These are phyloP conservation scores for Venturia pyrina DNA, from an alignment of 2,329 filamentous ascomycete species.

Conservation along the genomic window DNA sequence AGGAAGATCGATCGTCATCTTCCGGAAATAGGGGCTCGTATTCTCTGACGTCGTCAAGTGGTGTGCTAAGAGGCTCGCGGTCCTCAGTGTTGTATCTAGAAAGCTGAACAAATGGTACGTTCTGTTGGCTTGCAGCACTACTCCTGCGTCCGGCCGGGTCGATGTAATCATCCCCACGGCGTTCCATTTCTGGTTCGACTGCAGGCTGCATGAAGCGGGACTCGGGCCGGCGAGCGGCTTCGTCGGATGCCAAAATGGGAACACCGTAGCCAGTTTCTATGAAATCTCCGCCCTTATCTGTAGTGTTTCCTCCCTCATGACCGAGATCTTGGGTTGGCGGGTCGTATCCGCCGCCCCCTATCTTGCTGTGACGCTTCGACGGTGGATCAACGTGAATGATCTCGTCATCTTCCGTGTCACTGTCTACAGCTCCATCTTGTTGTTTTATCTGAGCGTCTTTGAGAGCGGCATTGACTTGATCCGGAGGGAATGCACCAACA, in stretches of 20 bases:
- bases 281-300: slow-evolving; percentile 39
- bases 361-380: slow-evolving; percentile 33
- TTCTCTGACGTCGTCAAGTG: slow-evolving; percentile 79
- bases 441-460: slow-evolving; percentile 14
- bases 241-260: slow-evolving; percentile 82
- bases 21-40: slow-evolving; percentile 90
- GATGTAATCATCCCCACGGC: slow-evolving; percentile 43
- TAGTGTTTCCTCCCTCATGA: slow-evolving; percentile 33
- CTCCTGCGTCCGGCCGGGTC: background rate
- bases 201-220: slow-evolving; percentile 67
- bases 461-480: slow-evolving; percentile 25
- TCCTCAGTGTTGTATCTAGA: slow-evolving; percentile 45
- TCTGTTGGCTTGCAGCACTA: slow-evolving; percentile 9
- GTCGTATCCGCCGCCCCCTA: slow-evolving; percentile 40
- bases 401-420: slow-evolving; percentile 38
- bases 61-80: slow-evolving; percentile 50
- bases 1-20: slow-evolving; percentile 43
- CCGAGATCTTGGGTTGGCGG: slow-evolving; percentile 43
- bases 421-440: slow-evolving; percentile 31
- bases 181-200: slow-evolving; percentile 55
- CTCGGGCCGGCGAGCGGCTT: slow-evolving; percentile 64
- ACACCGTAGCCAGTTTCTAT: slow-evolving; percentile 46
- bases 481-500: slow-evolving; percentile 38
- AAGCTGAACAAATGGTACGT: slow-evolving; percentile 16
- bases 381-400: slow-evolving; percentile 69